These are phyloP conservation scores for Fonsecaea pugnacius DNA, from an alignment of 2,329 filamentous ascomycete genomes.

Conservation along the genomic window DNA sequence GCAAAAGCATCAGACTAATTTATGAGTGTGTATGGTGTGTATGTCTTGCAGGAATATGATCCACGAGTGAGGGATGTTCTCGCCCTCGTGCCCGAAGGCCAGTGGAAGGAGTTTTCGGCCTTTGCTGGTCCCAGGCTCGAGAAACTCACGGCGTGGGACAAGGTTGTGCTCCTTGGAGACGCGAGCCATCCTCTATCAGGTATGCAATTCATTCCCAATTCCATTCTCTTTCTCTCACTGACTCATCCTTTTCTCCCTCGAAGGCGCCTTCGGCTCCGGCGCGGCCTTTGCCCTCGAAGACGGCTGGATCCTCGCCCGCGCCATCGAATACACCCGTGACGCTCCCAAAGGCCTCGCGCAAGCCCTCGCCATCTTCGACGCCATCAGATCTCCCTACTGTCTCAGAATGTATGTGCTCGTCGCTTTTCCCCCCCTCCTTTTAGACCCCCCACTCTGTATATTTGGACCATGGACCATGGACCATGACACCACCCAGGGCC, in stretches of 20 bases:
- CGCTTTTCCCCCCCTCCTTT: no score
- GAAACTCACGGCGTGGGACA: conserved; percentile 49
- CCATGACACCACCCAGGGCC: no score
- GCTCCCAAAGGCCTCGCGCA: conserved; percentile 34
- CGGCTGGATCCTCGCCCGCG: conserved; percentile 50
- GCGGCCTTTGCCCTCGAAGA: conserved; percentile 54
- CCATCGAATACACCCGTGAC: conserved; percentile 39
- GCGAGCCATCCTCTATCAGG: conserved; percentile 60
- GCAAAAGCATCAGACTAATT: no score
- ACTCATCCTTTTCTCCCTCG: no score
- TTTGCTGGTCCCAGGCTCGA: conserved; percentile 54
- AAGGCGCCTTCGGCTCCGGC: conserved; percentile 51
- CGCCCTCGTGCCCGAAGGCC: conserved; percentile 43
- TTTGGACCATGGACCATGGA: no score
- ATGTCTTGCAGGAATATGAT: conserved; percentile 46
- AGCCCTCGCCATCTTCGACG: conserved; percentile 47
- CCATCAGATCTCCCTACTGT: conserved; percentile 50
- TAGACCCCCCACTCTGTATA: no score
- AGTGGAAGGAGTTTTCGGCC: conserved; percentile 55
- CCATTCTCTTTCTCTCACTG: no score
- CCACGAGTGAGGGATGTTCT: conserved; percentile 49
- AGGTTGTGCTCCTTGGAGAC: conserved; percentile 59
- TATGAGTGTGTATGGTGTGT: not conserved
- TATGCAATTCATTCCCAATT: conserved; percentile 7
- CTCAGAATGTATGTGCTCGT: conserved; percentile 42